Percentiles rank a stretch among this genome's conserved stretches.
Conservation (phyloP, 2,329 filamentous ascomycete genomes). For the Epichloe baconii region DNA sequence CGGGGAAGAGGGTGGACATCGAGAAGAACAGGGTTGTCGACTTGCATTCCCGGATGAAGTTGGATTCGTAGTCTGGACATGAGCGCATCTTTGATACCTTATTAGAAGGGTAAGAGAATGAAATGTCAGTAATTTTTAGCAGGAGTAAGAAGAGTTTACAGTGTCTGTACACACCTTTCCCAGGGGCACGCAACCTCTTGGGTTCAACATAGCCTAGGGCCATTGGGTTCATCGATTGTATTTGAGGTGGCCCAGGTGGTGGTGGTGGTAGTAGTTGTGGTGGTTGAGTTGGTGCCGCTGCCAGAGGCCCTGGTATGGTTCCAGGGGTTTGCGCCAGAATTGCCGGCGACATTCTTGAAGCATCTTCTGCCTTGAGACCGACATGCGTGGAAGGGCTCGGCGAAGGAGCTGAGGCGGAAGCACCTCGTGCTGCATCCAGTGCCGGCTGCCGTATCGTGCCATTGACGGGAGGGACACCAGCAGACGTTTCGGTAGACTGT, state of each 20-base stretch:
- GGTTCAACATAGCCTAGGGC: slow-evolving; percentile 22
- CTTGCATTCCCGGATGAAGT: slow-evolving; percentile 53
- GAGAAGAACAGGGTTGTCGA: slow-evolving; percentile 48
- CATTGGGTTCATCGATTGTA: slow-evolving; percentile 14
- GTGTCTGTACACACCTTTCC: slow-evolving; percentile 25
- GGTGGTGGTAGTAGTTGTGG: slow-evolving; percentile 8
- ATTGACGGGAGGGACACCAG: slow-evolving; percentile 13
- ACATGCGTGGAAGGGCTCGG: slow-evolving; percentile 30
- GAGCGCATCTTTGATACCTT: slow-evolving; percentile 47
- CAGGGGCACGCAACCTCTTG: slow-evolving; percentile 24
- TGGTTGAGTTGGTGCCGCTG: slow-evolving; percentile 6
- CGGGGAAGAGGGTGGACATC: slow-evolving; percentile 52
- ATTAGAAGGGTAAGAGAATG: not conserved
- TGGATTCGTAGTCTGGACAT: slow-evolving; percentile 52
- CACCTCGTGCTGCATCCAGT: slow-evolving; percentile 28
- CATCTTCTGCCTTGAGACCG: slow-evolving; percentile 24
- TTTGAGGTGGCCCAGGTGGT: slow-evolving; percentile 12
- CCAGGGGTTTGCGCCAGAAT: slow-evolving; percentile 9
- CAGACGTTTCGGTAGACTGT: slow-evolving; percentile 11
- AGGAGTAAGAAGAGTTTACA: too few species aligned
- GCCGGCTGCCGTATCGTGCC: slow-evolving; percentile 10
- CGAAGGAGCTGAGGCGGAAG: slow-evolving; percentile 25
- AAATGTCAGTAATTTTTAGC: not conserved
- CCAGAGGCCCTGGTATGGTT: slow-evolving; percentile 5
- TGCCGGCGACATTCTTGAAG: slow-evolving; percentile 15